Conservation (phyloP, 768 basidiomycete genomes). For the Mycena amicta region DNA sequence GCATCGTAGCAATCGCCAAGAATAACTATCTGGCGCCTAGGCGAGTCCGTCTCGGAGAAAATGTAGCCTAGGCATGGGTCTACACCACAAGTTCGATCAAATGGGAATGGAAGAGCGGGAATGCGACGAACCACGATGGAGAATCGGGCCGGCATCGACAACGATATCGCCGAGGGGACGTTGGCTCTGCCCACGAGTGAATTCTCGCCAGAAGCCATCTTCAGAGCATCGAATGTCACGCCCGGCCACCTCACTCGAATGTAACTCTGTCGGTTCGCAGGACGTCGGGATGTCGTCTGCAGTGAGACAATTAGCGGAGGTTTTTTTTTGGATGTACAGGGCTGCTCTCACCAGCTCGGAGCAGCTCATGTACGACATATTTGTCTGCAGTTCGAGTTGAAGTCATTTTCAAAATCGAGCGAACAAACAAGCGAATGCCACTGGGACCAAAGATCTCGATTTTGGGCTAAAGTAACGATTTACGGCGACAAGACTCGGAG, state of each 20-base stretch:
- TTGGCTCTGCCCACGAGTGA: conserved; percentile 37
- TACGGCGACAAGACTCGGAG: conserved; percentile 10
- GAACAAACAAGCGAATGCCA: conserved; percentile 75
- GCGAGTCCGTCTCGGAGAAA: conserved; percentile 56
- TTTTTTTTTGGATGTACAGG: no score
- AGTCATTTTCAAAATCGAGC: conserved; percentile 71
- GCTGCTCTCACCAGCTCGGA: conserved; percentile 35
- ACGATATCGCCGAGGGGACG: conserved; percentile 45
- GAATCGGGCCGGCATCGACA: conserved; percentile 77
- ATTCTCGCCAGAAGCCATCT: conserved; percentile 68
- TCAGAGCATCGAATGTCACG: conserved; percentile 54
- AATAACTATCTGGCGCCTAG: conserved; percentile 66
- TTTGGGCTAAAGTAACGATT: conserved; percentile 39
- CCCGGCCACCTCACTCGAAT: conserved; percentile 67
- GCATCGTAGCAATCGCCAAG: conserved; percentile 80
- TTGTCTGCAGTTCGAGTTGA: conserved; percentile 57
- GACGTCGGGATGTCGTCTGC: conserved; percentile 53
- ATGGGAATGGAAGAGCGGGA: not conserved
- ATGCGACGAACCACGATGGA: conserved; percentile 64
- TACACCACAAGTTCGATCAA: conserved; percentile 27
- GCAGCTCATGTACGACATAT: conserved; percentile 80
- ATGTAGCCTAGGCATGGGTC: conserved; percentile 83
- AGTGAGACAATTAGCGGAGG: no score
- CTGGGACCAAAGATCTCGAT: conserved; percentile 81
- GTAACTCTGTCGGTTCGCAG: conserved; percentile 51